A percentile compares a stretch with the other conserved stretches of the same genome.
Conservation (phyloP, 1,284 basidiomycete species). For the Mycena sp. region DNA sequence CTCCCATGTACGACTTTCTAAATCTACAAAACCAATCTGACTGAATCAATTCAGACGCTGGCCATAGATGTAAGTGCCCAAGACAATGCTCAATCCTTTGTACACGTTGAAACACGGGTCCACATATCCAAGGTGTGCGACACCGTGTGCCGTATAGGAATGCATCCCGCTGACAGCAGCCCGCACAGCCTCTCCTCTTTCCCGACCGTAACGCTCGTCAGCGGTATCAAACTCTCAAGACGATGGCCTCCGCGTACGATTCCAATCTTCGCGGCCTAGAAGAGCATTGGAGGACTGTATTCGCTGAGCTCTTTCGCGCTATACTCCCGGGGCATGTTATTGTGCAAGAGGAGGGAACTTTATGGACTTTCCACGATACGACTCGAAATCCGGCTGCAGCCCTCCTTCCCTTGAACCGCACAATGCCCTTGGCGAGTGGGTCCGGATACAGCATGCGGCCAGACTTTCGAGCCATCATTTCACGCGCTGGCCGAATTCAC, state of each 20-base stretch:
- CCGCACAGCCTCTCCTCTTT: neutral
- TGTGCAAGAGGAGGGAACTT: neutral
- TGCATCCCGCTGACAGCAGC: neutral
- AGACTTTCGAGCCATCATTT: conserved; percentile 1
- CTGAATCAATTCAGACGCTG: neutral
- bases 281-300: conserved; percentile 3
- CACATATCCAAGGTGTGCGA: neutral
- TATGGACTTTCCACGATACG: conserved; percentile 9
- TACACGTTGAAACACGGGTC: neutral
- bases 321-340: neutral
- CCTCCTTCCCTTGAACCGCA: neutral
- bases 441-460: neutral
- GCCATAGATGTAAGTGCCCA: neutral
- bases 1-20: neutral
- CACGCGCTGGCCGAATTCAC: neutral
- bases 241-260: neutral
- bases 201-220: neutral
- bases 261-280: conserved; percentile 2
- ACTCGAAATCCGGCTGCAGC: neutral
- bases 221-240: neutral
- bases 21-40: neutral
- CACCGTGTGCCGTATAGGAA: neutral
- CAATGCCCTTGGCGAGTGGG: neutral
- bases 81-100: neutral
- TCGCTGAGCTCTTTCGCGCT: neutral